Evolutionary conservation across 139 green algal species (phyloP).

Genomic region (Haematococcus sp.): DNA sequence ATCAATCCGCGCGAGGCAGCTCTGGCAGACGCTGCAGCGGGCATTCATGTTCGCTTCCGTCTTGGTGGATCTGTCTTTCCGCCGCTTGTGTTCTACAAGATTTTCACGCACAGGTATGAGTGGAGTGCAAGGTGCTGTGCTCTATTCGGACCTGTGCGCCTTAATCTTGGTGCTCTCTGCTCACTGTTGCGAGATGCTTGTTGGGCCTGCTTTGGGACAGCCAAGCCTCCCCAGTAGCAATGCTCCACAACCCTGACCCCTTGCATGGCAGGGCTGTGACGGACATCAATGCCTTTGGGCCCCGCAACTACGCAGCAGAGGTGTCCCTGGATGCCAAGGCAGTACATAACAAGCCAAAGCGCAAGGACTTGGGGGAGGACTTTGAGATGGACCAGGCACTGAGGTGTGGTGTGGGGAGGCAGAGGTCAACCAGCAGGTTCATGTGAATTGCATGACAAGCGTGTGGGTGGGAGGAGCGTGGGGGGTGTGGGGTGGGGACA

Average conservation of each 20-base stretch:
- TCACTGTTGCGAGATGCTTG: no score
- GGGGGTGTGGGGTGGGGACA: no score
- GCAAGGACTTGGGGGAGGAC: slow-evolving; percentile 29
- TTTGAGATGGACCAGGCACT: slow-evolving; percentile 38
- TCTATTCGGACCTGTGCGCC: no score
- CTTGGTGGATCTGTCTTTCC: slow-evolving; percentile 70
- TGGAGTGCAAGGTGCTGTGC: no score
- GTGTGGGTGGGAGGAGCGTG: no score
- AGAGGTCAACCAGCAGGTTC: not conserved
- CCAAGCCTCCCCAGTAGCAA: no score
- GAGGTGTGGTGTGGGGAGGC: slow-evolving; percentile 26
- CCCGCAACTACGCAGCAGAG: slow-evolving; percentile 51
- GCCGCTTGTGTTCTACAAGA: slow-evolving; percentile 80
- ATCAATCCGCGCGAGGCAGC: slow-evolving; percentile 67
- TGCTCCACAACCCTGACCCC: no score
- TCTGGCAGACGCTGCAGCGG: slow-evolving; percentile 68
- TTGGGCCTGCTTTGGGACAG: no score
- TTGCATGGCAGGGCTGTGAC: slow-evolving; percentile 6
- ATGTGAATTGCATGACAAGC: not conserved
- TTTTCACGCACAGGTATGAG: slow-evolving; percentile 66
- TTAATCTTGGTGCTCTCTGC: no score
- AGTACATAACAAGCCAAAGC: slow-evolving; percentile 23
- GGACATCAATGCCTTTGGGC: slow-evolving; percentile 51
- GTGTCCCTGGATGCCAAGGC: not conserved
- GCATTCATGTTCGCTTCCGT: slow-evolving; percentile 74